Evolutionary conservation across 1,284 basidiomycete species (phyloP), one percentile per base, ranked within the genome.

Genomic region (Irpex sp.): DNA sequence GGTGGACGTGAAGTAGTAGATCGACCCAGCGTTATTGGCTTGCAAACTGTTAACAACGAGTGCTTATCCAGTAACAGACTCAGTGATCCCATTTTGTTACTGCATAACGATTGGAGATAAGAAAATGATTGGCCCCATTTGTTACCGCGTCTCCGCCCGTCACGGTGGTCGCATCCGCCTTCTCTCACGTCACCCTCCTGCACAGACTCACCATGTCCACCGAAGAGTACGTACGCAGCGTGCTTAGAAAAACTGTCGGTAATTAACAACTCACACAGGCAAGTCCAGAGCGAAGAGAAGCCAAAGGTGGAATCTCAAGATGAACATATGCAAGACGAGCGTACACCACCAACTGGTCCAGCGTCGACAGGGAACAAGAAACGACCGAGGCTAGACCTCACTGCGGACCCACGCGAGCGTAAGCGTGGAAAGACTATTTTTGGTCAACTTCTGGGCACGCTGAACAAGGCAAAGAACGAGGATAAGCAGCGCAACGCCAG

Each of bases 401-500:
- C 77, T 66, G 77, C 79, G 37, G 76, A 76, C 59, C 67, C 75
- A 57, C 71, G 75, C 64, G 87, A 90, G 74, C 83, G 88, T 69
- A 92, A 89, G 77, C 87, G 89, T 70, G 90, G 90, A 74, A 91
- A 89, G 83, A 86, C 83, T 77, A 90, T 92, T 86, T 90, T 93
- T 78, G 90, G 90, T 68, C 79, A 92, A 68, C 78, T 92, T 68
- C 75, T 93, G 63, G 89, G 89, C 63, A 93, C 90, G 68, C 82
- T 93, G 66, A 90, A 88, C 78, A 90, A 89, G 80, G 90, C 90
- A 68, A 91, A 90, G 79, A 87, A 83, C 68, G 90, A 92, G 79
- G 90, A 91, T 73, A 87, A 89, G 72, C 85, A 89, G 78, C 79
- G 90, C 62, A 90, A 83, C 73, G 85, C 87, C 39, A 90, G 89